Conservation (phyloP, 306 rosid genomes). For the Prunus mongolica region DNA sequence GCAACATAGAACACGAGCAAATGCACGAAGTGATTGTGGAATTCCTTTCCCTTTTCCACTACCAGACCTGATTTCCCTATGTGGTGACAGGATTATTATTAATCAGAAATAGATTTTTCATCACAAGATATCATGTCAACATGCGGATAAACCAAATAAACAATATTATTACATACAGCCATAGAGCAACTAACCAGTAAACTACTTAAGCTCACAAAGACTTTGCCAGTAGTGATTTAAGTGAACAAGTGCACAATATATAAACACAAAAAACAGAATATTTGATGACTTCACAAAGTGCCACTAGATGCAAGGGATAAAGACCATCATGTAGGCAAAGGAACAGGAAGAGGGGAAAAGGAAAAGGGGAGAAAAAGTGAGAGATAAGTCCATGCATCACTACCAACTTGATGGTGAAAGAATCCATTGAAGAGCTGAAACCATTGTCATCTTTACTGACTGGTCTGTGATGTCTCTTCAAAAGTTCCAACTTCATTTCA, state of each 20-base stretch:
- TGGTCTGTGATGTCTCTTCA: conserved; percentile 44
- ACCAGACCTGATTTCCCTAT: conserved; percentile 59
- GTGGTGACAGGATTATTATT: conserved; percentile 17
- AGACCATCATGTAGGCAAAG: neutral
- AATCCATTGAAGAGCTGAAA: conserved; percentile 36
- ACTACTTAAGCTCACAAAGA: neutral
- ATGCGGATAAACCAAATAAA: neutral
- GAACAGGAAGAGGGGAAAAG: neutral
- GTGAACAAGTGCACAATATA: neutral
- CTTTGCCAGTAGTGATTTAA: neutral
- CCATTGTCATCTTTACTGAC: conserved; percentile 24
- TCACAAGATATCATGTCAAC: neutral
- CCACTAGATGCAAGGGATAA: neutral
- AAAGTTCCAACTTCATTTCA: conserved; percentile 54
- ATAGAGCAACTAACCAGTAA: neutral
- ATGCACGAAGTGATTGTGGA: conserved; percentile 75
- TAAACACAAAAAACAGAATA: neutral
- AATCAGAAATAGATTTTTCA: neutral
- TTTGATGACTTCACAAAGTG: neutral
- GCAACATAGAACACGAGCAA: conserved; percentile 67
- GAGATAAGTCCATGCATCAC: neutral
- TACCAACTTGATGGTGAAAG: conserved; percentile 66
- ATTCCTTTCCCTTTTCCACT: conserved; percentile 67
- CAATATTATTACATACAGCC: neutral
- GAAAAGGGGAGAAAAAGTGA: neutral